A percentile compares a stretch with the other conserved stretches of the same genome.
Conservation (phyloP, 129 eudicot species). For the Smallanthus sonchifolius region DNA sequence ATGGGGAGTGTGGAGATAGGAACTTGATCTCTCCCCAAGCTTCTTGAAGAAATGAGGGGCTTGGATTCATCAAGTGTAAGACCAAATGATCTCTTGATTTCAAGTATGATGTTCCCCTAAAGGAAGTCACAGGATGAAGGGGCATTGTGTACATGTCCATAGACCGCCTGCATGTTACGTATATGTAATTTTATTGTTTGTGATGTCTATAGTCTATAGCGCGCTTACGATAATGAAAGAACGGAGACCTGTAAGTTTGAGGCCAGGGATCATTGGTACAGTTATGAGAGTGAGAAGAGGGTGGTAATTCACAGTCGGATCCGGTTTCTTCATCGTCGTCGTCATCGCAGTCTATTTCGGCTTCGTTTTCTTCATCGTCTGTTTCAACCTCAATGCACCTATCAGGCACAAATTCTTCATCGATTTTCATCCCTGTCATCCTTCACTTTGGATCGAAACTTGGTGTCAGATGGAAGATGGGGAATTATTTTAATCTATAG, state of each 20-base stretch:
- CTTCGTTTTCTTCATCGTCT: conserved; percentile 65
- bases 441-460: not conserved
- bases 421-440: conserved; percentile 41
- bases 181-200: too few species aligned
- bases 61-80: conserved; percentile 16
- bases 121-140: conserved; percentile 39
- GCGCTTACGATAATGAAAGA: not conserved
- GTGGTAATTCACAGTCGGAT: conserved; percentile 22
- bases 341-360: conserved; percentile 36
- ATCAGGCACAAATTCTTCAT: conserved; percentile 48
- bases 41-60: conserved; percentile 38
- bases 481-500: not conserved
- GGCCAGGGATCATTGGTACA: conserved; percentile 43
- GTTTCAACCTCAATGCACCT: conserved; percentile 52
- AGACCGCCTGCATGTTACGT: conserved; percentile 48
- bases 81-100: conserved; percentile 21
- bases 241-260: conserved; percentile 51
- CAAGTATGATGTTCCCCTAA: conserved; percentile 32
- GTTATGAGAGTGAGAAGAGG: conserved; percentile 6
- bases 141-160: conserved; percentile 57
- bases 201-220: too few species aligned
- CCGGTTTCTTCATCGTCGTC: conserved; percentile 35
- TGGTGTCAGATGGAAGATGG: not conserved
- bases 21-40: conserved; percentile 40
- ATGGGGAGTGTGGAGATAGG: conserved; percentile 41